Percentiles rank a stretch among this genome's conserved stretches.
Conservation (phyloP, 2,329 filamentous ascomycete genomes). For the Diaporthe sp. region DNA sequence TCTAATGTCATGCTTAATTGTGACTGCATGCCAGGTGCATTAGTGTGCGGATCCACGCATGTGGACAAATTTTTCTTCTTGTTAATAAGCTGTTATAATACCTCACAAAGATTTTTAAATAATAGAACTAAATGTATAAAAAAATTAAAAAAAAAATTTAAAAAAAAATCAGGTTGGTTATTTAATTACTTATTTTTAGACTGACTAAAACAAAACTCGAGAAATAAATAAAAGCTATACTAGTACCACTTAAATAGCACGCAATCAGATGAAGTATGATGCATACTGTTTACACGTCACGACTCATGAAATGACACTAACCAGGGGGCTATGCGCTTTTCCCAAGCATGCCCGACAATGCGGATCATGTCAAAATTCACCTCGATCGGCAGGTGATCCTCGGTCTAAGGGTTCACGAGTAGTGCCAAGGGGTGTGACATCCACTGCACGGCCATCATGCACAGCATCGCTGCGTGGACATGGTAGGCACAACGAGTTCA, state of each 20-base stretch:
- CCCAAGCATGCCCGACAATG: not conserved
- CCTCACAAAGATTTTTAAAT: not conserved
- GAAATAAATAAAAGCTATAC: not conserved
- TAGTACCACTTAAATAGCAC: not conserved
- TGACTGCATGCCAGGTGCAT: not conserved
- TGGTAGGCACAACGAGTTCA: too few relatives aligned
- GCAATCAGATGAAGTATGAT: not conserved
- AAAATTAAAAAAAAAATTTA: too few relatives aligned
- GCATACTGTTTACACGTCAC: not conserved
- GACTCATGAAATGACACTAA: not conserved
- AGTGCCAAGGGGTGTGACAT: not conserved
- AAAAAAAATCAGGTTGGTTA: not conserved
- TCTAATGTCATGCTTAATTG: not conserved
- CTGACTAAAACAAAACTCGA: not conserved
- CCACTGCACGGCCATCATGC: not conserved
- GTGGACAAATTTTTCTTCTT: not conserved
- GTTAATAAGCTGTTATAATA: not conserved
- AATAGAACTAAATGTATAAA: too few relatives aligned
- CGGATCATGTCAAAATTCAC: not conserved
- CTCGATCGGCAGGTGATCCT: constrained; percentile 16
- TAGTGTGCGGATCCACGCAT: not conserved
- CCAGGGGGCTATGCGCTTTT: not conserved
- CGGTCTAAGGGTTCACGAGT: not conserved
- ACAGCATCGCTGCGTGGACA: not conserved
- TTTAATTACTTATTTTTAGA: not conserved